Percentiles rank a stretch among this genome's conserved stretches.
These are phyloP conservation scores for Stemphylium lycopersici DNA, from an alignment of 2,329 filamentous ascomycete species.

Conservation along the genomic window DNA sequence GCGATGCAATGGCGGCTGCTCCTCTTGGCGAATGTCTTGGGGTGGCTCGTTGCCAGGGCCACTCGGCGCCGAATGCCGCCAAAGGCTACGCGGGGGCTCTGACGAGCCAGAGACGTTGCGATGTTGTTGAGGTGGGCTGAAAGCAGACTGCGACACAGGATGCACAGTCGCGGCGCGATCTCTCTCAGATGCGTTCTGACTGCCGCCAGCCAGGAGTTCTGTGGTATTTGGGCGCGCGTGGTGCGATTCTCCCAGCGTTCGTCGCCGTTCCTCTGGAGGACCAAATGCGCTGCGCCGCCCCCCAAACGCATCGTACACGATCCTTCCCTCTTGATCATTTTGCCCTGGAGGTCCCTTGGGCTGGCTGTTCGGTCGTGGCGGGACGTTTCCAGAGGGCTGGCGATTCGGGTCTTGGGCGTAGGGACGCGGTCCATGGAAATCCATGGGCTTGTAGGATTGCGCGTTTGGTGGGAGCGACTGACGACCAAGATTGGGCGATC, in stretches of 20 bases:
- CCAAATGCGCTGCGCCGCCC: constrained; percentile 38
- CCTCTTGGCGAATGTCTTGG: constrained; percentile 39
- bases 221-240: constrained; percentile 42
- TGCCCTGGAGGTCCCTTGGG: constrained; percentile 39
- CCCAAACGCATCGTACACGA: constrained; percentile 31
- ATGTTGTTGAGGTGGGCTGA: constrained; percentile 45
- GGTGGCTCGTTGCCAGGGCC: constrained; percentile 32
- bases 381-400: constrained; percentile 34
- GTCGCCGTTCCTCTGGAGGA: constrained; percentile 40
- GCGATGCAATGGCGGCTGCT: constrained; percentile 35
- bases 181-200: constrained; percentile 29
- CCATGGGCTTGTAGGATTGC: constrained; percentile 44
- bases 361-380: constrained; percentile 51
- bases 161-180: constrained; percentile 49
- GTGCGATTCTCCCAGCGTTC: constrained; percentile 46
- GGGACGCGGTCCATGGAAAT: constrained; percentile 37
- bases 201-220: constrained; percentile 36
- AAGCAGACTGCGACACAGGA: constrained; percentile 47
- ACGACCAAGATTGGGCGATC: constrained; percentile 45
- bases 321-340: constrained; percentile 29
- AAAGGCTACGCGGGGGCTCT: constrained; percentile 36
- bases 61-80: constrained; percentile 38
- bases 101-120: constrained; percentile 21
- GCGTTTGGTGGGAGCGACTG: constrained; percentile 38
- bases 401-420: constrained; percentile 41